These are phyloP conservation scores for Acacia melanoxylon DNA, from an alignment of 306 rosid species.

Conservation along the genomic window DNA sequence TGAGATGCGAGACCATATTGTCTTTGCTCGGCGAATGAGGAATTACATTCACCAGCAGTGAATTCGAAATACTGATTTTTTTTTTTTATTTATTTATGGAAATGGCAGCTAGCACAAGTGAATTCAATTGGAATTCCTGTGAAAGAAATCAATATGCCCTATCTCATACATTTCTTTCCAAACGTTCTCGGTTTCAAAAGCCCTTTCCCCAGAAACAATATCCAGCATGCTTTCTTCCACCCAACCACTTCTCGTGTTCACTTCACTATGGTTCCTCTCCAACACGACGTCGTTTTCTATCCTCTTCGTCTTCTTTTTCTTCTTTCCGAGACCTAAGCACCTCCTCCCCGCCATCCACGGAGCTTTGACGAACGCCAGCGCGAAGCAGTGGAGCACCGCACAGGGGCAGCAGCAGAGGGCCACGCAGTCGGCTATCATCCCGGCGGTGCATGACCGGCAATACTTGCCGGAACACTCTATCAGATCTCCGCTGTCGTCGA, in stretches of 20 bases:
- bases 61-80: neutral
- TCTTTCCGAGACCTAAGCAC: slow-evolving; percentile 45
- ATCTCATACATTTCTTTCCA: slow-evolving; percentile 73
- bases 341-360: slow-evolving; percentile 61
- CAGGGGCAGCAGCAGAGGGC: slow-evolving; percentile 84
- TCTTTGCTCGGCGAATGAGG: neutral
- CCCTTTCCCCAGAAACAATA: slow-evolving; percentile 28
- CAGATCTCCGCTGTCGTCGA: slow-evolving; percentile 39
- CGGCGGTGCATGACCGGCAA: slow-evolving; percentile 62
- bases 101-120: neutral
- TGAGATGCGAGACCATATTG: neutral
- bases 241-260: slow-evolving; percentile 1
- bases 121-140: slow-evolving; percentile 7
- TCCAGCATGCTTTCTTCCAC: slow-evolving; percentile 17
- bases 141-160: slow-evolving; percentile 74
- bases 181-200: slow-evolving; percentile 65
- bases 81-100: neutral
- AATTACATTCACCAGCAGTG: neutral
- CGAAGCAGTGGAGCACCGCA: slow-evolving; percentile 57
- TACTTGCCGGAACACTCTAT: slow-evolving; percentile 60
- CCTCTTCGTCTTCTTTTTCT: slow-evolving; percentile 18
- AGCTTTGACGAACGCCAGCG: slow-evolving; percentile 59
- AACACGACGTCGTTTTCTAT: slow-evolving; percentile 27
- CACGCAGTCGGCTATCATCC: slow-evolving; percentile 66
- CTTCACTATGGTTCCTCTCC: slow-evolving; percentile 20